Evolutionary conservation across 2,329 filamentous ascomycete species (phyloP).

Genomic region (Sporothrix brasiliensis): DNA sequence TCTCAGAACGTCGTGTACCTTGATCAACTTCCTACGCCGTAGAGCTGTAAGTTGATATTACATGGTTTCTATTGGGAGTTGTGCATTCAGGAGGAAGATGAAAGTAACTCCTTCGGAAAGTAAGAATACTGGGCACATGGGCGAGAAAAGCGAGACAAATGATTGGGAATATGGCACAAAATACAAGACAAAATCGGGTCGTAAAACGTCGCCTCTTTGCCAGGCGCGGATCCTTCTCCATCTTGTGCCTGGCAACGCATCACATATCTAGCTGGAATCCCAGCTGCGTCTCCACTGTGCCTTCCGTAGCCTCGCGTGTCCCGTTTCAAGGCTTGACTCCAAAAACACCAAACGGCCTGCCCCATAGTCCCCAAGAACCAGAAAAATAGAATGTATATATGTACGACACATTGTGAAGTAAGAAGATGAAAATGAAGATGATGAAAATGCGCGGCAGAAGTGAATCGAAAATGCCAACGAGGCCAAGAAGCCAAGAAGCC

Average conservation of each 20-base stretch:
- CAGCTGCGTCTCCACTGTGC: neutral
- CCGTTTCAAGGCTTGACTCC: conserved; percentile 9
- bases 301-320: neutral
- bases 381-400: conserved; percentile 20
- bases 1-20: too few relatives aligned
- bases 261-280: neutral
- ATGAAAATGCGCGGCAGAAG: neutral
- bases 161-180: neutral
- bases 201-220: neutral
- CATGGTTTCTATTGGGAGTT: too few relatives aligned
- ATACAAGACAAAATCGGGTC: neutral
- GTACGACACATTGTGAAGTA: conserved; percentile 14
- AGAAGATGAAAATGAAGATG: neutral
- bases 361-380: conserved; percentile 14
- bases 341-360: conserved; percentile 21
- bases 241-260: neutral
- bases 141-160: neutral
- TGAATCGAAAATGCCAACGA: neutral
- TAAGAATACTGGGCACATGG: too few relatives aligned
- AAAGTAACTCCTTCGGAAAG: too few relatives aligned
- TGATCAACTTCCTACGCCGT: too few relatives aligned
- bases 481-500: neutral
- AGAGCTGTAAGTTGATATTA: too few relatives aligned
- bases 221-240: neutral
- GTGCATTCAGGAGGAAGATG: too few relatives aligned